A percentile compares a stretch with the other conserved stretches of the same genome.
These are phyloP conservation scores for Botrytis cinerea DNA, from an alignment of 2,329 filamentous ascomycete genomes.

Conservation along the genomic window DNA sequence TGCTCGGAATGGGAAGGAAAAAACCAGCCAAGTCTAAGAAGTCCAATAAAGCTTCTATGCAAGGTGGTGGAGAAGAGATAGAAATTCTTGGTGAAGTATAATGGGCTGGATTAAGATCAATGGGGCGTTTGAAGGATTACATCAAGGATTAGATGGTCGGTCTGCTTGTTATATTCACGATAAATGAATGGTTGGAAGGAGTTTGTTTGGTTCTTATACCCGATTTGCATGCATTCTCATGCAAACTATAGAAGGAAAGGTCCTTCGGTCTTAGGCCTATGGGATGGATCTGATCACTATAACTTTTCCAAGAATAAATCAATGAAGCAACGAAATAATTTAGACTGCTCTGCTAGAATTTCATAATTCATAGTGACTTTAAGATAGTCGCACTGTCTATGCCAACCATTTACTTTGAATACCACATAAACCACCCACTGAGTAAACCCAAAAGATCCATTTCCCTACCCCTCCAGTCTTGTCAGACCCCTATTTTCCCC, in stretches of 20 bases:
- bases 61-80: conserved; percentile 39
- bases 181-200: not conserved
- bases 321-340: not conserved
- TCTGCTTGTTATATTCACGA: not conserved
- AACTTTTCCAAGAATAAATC: not conserved
- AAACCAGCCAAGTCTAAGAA: conserved; percentile 34
- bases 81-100: conserved; percentile 35
- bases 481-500: not conserved
- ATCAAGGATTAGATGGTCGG: not conserved
- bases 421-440: not conserved
- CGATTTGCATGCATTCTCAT: not conserved
- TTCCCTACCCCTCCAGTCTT: not conserved
- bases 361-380: not conserved
- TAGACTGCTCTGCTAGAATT: not conserved
- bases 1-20: conserved; percentile 20
- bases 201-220: conserved; percentile 22
- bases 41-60: conserved; percentile 36
- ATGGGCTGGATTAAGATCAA: not conserved
- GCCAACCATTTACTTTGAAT: not conserved
- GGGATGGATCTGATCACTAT: not conserved
- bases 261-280: not conserved
- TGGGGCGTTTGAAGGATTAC: conserved; percentile 13
- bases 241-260: not conserved
- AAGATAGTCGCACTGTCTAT: not conserved
- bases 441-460: not conserved